phyloP scores from a whole-genome alignment of 208 protist genomes.

The Trypanosoma platydactyli region DNA sequence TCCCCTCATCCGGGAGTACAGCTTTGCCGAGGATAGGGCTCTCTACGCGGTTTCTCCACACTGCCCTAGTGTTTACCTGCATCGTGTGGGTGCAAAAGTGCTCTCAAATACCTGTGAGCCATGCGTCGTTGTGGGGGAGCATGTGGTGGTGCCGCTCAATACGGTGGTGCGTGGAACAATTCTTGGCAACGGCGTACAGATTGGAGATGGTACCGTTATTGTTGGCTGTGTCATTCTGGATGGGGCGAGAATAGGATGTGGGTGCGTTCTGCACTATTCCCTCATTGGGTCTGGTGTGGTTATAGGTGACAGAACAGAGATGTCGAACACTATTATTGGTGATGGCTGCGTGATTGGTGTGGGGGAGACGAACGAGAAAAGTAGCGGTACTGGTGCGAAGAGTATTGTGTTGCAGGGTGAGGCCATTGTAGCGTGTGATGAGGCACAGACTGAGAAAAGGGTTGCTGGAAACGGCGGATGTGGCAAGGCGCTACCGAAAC shows the following conservation, averaged over 20 bases:
- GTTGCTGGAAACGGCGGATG: slow-evolving; percentile 43
- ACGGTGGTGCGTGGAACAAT: slow-evolving; percentile 58
- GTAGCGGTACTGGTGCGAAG: not conserved
- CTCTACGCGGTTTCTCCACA: slow-evolving; percentile 64
- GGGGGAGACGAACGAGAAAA: slow-evolving; percentile 6
- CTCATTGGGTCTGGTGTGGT: slow-evolving; percentile 57
- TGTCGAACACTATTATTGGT: slow-evolving; percentile 61
- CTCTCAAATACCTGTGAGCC: slow-evolving; percentile 29
- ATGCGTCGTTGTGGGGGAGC: slow-evolving; percentile 68
- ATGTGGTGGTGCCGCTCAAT: slow-evolving; percentile 47
- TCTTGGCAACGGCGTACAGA: slow-evolving; percentile 48
- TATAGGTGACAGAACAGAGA: slow-evolving; percentile 46
- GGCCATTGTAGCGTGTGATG: slow-evolving; percentile 7
- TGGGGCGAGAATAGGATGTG: slow-evolving; percentile 48
- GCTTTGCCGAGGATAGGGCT: slow-evolving; percentile 70
- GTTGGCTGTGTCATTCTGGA: slow-evolving; percentile 74
- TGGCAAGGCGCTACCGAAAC: slow-evolving; percentile 33
- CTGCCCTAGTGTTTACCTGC: slow-evolving; percentile 77
- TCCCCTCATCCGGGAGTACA: slow-evolving; percentile 80
- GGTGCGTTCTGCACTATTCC: slow-evolving; percentile 52
- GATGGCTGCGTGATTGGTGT: slow-evolving; percentile 32
- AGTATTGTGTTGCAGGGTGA: slow-evolving; percentile 22
- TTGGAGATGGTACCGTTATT: slow-evolving; percentile 56
- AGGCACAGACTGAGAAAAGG: slow-evolving; percentile 22
- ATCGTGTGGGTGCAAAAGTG: slow-evolving; percentile 35